A percentile compares a stretch with the other conserved stretches of the same genome.
Conservation (phyloP, 2,329 filamentous ascomycete genomes). For the Exserohilum turcica region DNA sequence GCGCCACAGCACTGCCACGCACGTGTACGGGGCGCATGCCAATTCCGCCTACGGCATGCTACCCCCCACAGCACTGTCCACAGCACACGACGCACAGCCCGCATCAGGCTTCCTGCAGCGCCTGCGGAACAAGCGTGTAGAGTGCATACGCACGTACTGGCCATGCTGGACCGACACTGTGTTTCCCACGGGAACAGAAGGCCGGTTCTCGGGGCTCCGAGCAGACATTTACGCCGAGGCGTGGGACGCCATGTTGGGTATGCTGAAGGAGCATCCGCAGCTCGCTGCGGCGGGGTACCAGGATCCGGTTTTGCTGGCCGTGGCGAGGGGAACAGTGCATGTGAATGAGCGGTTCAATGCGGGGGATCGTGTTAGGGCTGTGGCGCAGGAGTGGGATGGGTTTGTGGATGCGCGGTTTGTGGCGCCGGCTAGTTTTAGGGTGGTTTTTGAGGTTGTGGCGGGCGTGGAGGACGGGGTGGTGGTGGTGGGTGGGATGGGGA, state of each 20-base stretch:
- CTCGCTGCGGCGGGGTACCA: conserved; percentile 14
- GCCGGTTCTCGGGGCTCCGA: neutral
- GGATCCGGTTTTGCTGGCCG: conserved; percentile 15
- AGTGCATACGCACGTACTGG: conserved; percentile 13
- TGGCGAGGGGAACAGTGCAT: too few species aligned
- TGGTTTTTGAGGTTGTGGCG: conserved; percentile 10
- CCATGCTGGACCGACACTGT: conserved; percentile 18
- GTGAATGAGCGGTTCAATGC: neutral
- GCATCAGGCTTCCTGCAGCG: conserved; percentile 4
- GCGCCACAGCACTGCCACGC: conserved; percentile 6
- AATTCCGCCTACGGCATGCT: neutral
- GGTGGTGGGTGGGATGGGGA: neutral
- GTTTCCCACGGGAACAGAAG: neutral
- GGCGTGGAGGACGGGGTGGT: neutral
- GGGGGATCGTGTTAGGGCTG: conserved; percentile 9
- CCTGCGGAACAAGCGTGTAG: neutral
- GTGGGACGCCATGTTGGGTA: conserved; percentile 23
- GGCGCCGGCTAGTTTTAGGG: conserved; percentile 16
- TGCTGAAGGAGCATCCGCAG: conserved; percentile 17
- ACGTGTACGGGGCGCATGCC: neutral
- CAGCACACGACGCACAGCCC: conserved; percentile 5
- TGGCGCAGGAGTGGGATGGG: conserved; percentile 23
- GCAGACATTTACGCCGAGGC: conserved; percentile 11
- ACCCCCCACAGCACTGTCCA: neutral
- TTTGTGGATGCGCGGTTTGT: conserved; percentile 19